These are phyloP conservation scores for Rossbeevera mucosa DNA, from an alignment of 768 basidiomycete genomes.

Conservation along the genomic window DNA sequence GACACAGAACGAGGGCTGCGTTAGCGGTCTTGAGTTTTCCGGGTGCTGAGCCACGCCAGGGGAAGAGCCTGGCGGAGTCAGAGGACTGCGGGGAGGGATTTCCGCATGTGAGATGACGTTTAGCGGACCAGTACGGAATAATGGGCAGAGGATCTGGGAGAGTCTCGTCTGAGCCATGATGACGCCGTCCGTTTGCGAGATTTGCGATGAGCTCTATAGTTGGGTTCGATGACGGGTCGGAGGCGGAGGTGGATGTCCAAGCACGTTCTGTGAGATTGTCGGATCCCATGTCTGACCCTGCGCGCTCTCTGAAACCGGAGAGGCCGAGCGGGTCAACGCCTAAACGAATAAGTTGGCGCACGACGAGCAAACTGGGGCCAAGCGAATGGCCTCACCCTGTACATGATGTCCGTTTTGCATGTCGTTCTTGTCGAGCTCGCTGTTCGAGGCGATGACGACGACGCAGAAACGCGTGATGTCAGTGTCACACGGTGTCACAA, in stretches of 20 bases:
- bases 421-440: slow-evolving; percentile 8
- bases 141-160: slow-evolving; percentile 49
- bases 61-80: slow-evolving; percentile 59
- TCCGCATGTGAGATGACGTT: slow-evolving; percentile 87
- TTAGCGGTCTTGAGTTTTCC: slow-evolving; percentile 89
- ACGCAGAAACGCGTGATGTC: slow-evolving; percentile 6
- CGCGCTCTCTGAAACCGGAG: slow-evolving; percentile 15
- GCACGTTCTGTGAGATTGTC: slow-evolving; percentile 55
- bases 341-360: slow-evolving; percentile 10
- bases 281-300: slow-evolving; percentile 36
- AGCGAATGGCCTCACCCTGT: slow-evolving; percentile 18
- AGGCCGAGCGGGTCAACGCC: slow-evolving; percentile 15
- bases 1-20: slow-evolving; percentile 83
- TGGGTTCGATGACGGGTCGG: slow-evolving; percentile 44
- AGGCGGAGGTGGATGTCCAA: slow-evolving; percentile 44
- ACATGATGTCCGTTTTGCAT: slow-evolving; percentile 31
- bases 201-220: slow-evolving; percentile 30
- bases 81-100: slow-evolving; percentile 72
- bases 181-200: slow-evolving; percentile 33
- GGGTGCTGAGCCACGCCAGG: slow-evolving; percentile 78
- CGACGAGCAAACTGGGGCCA: neutral
- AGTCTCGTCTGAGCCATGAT: slow-evolving; percentile 45
- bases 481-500: slow-evolving; percentile 8
- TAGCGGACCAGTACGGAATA: slow-evolving; percentile 80
- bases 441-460: slow-evolving; percentile 8